These are phyloP conservation scores for Dendrobium nobile DNA, from an alignment of 106 monocot species.

Conservation along the genomic window DNA sequence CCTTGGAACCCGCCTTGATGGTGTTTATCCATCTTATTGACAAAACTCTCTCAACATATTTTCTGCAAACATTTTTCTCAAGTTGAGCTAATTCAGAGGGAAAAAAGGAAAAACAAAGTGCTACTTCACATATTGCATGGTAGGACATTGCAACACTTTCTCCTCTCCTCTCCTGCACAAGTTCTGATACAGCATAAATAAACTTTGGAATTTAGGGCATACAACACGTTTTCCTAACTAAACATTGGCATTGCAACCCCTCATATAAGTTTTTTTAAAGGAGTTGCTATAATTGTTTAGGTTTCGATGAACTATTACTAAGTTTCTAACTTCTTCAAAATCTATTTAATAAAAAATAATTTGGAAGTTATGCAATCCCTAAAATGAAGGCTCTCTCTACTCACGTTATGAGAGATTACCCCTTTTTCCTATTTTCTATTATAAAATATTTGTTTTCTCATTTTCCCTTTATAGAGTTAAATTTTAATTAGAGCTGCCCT, in stretches of 20 bases:
- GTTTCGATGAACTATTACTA: not conserved
- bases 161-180: too few relatives aligned
- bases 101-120: too few relatives aligned
- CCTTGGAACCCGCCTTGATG: not conserved
- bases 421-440: not conserved
- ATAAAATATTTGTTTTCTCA: not conserved
- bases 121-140: too few relatives aligned
- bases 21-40: too few relatives aligned
- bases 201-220: not conserved
- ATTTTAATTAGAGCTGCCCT: not conserved
- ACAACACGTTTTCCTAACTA: not conserved
- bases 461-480: not conserved
- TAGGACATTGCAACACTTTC: too few relatives aligned
- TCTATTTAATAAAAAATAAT: not conserved
- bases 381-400: not conserved
- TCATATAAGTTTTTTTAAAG: not conserved
- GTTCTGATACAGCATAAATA: not conserved
- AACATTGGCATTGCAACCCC: not conserved
- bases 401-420: not conserved
- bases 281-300: not conserved
- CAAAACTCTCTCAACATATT: too few relatives aligned
- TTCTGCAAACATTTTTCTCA: too few relatives aligned
- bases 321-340: not conserved
- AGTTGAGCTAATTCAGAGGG: too few relatives aligned
- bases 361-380: not conserved